Base-by-base conservation (phyloP, 139 green algal genomes). In the Zygnema circumcarinatum region DNA sequence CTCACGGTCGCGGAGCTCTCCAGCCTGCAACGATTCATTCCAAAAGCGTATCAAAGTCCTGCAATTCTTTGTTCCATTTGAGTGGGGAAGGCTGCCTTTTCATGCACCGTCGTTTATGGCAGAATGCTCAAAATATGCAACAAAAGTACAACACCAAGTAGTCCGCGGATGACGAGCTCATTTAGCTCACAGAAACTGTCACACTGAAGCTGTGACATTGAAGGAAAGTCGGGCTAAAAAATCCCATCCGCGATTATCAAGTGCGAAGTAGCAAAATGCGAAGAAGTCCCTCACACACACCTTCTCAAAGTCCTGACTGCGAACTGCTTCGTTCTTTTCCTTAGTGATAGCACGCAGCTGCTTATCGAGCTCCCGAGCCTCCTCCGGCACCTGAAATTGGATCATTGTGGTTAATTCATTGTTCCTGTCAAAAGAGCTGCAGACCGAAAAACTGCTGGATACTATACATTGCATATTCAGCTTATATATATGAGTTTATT, bases 291-390 rank as follows among this genome's bases (percentile, higher is more conserved):
- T 62, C 16, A 16, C 47, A 7, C 16, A 62, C 47, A 88, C 84
- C 94, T 98, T 98, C 92, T 99, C 96, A 93, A 99, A 98, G 92
- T 98, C 95, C 91, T 98, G 95, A 1, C 74, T 85, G 7, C 96
- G 87, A 67, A 99, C 96, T 2, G 96, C 94, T 1, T 94, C 95
- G 81, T 99, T 98, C 95, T 99, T 99, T 91, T 99, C 97, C 95
- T 99, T 99, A 74, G 96, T 94, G 35, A 99, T 92, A n/a, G 93
- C 93, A 21, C 93, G 88, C 42, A 98, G 92, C 93, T 98, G 93
- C 92, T 97, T 97, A 90, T 98, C 95, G 56, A 97, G 89, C 88
- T 98, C 95, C 38, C 94, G 91, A 0, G 95, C 95, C 95, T 99
- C 97, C 94, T 99, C 97, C 29, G 97, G 97, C 84, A 99, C 95